These are phyloP conservation scores for Neofusicoccum sp. DNA, from an alignment of 2,329 filamentous ascomycete genomes.

Conservation along the genomic window DNA sequence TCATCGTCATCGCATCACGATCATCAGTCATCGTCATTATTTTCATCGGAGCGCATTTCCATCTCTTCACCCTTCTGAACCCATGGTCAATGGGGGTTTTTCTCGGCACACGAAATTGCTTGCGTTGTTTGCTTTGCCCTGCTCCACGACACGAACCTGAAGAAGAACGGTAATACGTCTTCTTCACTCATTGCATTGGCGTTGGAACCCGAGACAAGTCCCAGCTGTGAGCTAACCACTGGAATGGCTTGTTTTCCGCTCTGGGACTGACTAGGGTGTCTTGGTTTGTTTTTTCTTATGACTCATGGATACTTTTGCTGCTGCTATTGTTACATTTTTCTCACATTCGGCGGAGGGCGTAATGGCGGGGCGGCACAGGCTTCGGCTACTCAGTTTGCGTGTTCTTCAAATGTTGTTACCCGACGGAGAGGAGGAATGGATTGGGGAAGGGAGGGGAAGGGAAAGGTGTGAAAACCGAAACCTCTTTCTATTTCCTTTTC, in stretches of 20 bases:
- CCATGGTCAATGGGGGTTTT: neutral
- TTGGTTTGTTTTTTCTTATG: neutral
- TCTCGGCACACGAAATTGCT: neutral
- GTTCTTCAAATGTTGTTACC: neutral
- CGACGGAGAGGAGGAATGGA: neutral
- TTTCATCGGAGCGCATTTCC: conserved; percentile 13
- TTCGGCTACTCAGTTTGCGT: neutral
- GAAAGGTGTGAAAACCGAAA: neutral
- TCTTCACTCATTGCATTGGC: conserved; percentile 11
- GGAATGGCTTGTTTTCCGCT: conserved; percentile 3
- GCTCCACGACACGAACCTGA: conserved; percentile 8
- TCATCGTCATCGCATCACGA: conserved; percentile 9
- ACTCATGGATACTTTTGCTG: conserved; percentile 13
- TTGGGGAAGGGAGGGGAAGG: neutral
- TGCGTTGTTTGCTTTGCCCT: neutral
- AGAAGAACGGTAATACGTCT: conserved; percentile 5
- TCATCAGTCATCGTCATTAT: conserved; percentile 9
- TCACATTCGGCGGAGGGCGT: neutral
- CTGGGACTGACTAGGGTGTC: conserved; percentile 2
- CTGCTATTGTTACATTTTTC: neutral
- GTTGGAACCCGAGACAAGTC: conserved; percentile 13
- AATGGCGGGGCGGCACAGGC: conserved; percentile 6
- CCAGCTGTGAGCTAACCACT: neutral
- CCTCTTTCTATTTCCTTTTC: neutral
- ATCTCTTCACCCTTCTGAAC: neutral